Evolutionary conservation across 345 rosid genomes (phyloP), one percentile per base, ranked within the genome.

Genomic region (Fremontodendron californicum): DNA sequence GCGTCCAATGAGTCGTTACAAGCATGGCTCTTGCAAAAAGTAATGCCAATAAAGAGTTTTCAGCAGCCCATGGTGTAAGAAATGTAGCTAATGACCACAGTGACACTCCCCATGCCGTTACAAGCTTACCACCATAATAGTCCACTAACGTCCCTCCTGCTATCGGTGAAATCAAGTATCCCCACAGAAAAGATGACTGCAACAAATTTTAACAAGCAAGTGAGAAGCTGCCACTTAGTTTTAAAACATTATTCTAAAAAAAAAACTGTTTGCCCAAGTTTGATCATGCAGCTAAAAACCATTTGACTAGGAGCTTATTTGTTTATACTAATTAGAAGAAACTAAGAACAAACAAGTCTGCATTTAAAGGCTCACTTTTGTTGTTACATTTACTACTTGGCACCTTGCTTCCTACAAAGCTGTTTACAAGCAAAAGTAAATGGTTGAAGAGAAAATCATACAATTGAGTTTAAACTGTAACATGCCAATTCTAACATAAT

Each of bases 1-100:
- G 90, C 89, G 48, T 87, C 94, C 80, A 90, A 54, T 0, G 91
- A 88, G 79, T 88, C 90, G 11, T n/a, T n/a, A n/a, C 99, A 75
- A 90, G 88, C 18, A 90, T 84, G 15, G 92, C 94, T 9, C 98
- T 88, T 78, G 86, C 77, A 13, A 87, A 88, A 45, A 95, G 97
- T 3, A 95, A 88, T 27, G 96, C 90, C 78, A 82, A 86, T 33
- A 93, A 63, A 63, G 94, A 92, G 75, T 89, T 80, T 75, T 95
- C 98, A n/a, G 97, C 96, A 15, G 99, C 99, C 95, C 95, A 95
- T 11, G 99, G 99, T 6, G 94, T 95, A 49, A 93, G 91, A 61
- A 95, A 93, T 15, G 99, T 95, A 35, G 98, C 97, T 64, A 90
- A 74, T 0, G 99, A 95, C 99, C 99, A 95, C 83, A 92, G 60